These are phyloP conservation scores for Cubamyces lactineus DNA, from an alignment of 768 basidiomycete species.

Conservation along the genomic window DNA sequence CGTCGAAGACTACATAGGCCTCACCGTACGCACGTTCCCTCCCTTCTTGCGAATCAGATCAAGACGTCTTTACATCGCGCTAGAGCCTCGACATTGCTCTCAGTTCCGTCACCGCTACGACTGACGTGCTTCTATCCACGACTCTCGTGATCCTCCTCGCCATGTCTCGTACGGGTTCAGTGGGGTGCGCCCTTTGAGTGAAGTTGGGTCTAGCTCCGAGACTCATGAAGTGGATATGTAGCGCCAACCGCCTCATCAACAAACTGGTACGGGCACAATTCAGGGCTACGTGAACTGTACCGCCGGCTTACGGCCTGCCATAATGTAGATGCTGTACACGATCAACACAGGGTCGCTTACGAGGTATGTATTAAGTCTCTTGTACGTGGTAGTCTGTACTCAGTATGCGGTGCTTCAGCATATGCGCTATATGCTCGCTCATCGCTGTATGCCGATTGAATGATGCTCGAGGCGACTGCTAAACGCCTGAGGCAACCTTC, in stretches of 20 bases:
- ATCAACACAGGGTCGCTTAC: slow-evolving; percentile 19
- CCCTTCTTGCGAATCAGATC: no score
- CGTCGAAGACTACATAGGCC: slow-evolving; percentile 9
- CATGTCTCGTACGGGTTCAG: slow-evolving; percentile 16
- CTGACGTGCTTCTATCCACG: slow-evolving; percentile 15
- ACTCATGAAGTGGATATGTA: background rate
- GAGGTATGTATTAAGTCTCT: background rate
- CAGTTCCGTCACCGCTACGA: slow-evolving; percentile 10
- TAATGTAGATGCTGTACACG: slow-evolving; percentile 15
- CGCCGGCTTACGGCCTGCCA: background rate
- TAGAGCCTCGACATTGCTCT: slow-evolving; percentile 18
- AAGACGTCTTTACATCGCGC: no score
- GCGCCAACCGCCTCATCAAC: slow-evolving; percentile 21
- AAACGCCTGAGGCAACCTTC: background rate
- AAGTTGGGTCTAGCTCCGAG: no score
- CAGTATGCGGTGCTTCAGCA: background rate
- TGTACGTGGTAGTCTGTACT: background rate
- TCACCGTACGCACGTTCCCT: slow-evolving; percentile 1
- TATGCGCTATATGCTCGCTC: slow-evolving; percentile 12
- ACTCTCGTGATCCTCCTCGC: slow-evolving; percentile 17
- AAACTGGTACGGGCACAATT: slow-evolving; percentile 5
- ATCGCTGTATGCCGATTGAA: background rate
- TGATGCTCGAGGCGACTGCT: no score
- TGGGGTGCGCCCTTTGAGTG: slow-evolving; percentile 7
- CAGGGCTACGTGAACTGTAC: no score